Evolutionary conservation across 441 rosid species (phyloP).

Genomic region (Gossypium trilobum): DNA sequence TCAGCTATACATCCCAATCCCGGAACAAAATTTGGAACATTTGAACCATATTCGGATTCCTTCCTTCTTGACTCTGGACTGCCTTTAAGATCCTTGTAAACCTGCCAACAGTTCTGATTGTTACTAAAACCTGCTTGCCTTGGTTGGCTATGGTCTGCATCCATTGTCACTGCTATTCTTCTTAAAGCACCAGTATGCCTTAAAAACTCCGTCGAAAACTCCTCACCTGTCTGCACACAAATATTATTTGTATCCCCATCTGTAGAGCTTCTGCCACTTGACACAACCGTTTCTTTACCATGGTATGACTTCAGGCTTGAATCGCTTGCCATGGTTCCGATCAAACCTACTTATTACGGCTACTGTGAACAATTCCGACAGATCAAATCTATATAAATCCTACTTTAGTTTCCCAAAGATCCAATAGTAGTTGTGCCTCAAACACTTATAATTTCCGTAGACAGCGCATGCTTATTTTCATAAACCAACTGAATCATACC

Average conservation of each 20-base stretch:
- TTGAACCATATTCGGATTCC: conserved; percentile 23
- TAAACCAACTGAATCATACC: background rate
- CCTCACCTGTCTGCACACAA: conserved; percentile 57
- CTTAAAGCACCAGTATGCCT: conserved; percentile 36
- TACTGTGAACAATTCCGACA: background rate
- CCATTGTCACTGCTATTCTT: conserved; percentile 23
- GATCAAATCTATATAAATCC: background rate
- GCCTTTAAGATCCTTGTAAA: conserved; percentile 36
- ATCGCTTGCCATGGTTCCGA: conserved; percentile 44
- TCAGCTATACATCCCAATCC: conserved; percentile 18
- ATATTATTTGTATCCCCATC: conserved; percentile 26
- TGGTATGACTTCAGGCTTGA: conserved; percentile 28
- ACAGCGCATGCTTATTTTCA: background rate
- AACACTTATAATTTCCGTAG: background rate
- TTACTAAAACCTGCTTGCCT: conserved; percentile 18
- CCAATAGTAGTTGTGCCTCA: background rate
- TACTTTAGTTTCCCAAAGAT: background rate
- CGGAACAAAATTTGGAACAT: conserved; percentile 29
- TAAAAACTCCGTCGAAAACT: conserved; percentile 45
- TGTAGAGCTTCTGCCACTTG: conserved; percentile 16
- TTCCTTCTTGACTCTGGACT: conserved; percentile 32
- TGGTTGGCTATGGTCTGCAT: conserved; percentile 21
- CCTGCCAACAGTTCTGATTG: conserved; percentile 25
- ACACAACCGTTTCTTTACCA: conserved; percentile 20
- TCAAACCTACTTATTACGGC: background rate